Conservation (phyloP, 2,329 filamentous ascomycete genomes). For the Myrmaecium sp. region DNA sequence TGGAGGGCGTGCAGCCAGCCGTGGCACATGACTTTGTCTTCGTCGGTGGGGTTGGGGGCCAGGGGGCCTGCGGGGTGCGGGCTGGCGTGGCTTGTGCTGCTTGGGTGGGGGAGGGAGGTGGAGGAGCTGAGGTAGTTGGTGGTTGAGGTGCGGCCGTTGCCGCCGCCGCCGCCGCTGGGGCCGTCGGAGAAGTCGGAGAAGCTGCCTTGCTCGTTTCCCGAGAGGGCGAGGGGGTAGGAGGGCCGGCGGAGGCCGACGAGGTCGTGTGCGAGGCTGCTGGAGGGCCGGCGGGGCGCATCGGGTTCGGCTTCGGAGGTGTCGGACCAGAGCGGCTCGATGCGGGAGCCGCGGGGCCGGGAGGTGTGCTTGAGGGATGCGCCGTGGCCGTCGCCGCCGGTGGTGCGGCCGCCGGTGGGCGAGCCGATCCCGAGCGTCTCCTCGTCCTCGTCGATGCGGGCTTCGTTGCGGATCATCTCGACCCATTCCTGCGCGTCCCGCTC, state of each 20-base stretch:
- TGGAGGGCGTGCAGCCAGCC: slow-evolving; percentile 77
- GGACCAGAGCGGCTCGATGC: slow-evolving; percentile 20
- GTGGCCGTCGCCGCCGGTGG: slow-evolving; percentile 21
- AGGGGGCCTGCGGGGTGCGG: slow-evolving; percentile 6
- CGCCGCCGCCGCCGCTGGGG: slow-evolving; percentile 11
- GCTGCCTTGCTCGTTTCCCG: slow-evolving; percentile 51
- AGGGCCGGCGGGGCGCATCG: slow-evolving; percentile 9
- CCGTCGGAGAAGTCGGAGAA: slow-evolving; percentile 77
- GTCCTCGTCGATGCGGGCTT: slow-evolving; percentile 74
- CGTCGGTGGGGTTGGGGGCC: slow-evolving; percentile 29
- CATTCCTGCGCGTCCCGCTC: slow-evolving; percentile 67
- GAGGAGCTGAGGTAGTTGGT: no score
- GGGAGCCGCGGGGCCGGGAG: no score
- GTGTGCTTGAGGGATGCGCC: slow-evolving; percentile 3
- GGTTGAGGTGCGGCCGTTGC: slow-evolving; percentile 3
- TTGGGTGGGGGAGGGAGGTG: slow-evolving; percentile 19
- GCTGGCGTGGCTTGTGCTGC: slow-evolving; percentile 9
- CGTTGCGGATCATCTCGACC: slow-evolving; percentile 63
- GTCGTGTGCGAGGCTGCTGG: slow-evolving; percentile 11
- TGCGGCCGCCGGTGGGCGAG: slow-evolving; percentile 41
- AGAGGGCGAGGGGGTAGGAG: slow-evolving; percentile 47
- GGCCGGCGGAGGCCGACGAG: slow-evolving; percentile 31
- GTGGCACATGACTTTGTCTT: slow-evolving; percentile 84
- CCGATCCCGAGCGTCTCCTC: slow-evolving; percentile 68
- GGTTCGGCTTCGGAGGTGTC: slow-evolving; percentile 30